Base-by-base conservation (phyloP, 805 yeast species). In the Saccharomycopsis amapae region DNA sequence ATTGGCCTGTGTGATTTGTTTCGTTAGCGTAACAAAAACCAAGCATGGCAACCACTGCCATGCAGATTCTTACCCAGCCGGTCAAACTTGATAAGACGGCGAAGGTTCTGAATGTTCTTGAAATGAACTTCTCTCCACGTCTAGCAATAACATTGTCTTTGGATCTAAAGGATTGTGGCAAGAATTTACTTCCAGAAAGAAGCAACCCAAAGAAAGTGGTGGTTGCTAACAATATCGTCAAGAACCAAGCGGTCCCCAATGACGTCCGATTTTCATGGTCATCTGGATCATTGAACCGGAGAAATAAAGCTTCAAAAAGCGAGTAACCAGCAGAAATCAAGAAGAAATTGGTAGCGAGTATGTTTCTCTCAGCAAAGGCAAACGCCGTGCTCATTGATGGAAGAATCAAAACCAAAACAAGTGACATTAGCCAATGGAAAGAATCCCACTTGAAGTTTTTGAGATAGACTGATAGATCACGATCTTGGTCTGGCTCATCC, bases 1-100 rank as follows among this genome's bases (percentile, higher is more conserved):
- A 90, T 64, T 90, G 97, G 20, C 97, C 97, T 0, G 94, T 79
- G 56, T 85, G 93, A 30, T 62, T 70, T 4, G 74, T 84, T 18
- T 49, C 49, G 12, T 20, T 32, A 24, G 34, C 19, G 55, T 86
- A 79, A 64, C 97, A 90, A 62, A 88, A 90, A 2, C 96, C 96
- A 53, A 86, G 76, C 52, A 88, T 59, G 1, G 95, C 83, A 38
- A 85, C 81, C 4, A 90, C 86, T 0, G 95, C 90, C 65, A 90
- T 65, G 42, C 88, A 79, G 26, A 76, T 73, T 53, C 85, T 79
- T 7, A 88, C 81, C 84, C 94, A 86, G 6, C 94, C 93, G 5
- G 77, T 68, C 10, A 79, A 46, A 0, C 71, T 73, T 3, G 67
- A 56, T 17, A 74, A 24, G 6, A 76, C 60, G 3, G 85, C 71